Evolutionary conservation across 257 asterid species (phyloP), one percentile per base, ranked within the genome.

Genomic region (Penstemon davidsonii): DNA sequence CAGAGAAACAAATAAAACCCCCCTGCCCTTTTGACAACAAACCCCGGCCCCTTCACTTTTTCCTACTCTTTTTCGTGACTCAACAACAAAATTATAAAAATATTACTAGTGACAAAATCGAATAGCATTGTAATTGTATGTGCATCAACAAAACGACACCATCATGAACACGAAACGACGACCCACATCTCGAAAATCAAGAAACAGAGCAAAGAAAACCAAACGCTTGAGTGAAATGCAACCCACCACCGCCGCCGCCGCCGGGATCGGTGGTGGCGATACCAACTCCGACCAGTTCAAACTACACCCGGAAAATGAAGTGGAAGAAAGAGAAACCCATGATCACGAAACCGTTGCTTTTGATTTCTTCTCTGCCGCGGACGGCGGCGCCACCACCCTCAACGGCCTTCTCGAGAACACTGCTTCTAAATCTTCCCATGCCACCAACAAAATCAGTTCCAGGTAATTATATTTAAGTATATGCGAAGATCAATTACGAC

Each of bases 301-400:
- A 38, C 77, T 82, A 6, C 87, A 80, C 59, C 84, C 87, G 10
- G 90, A 81, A 8, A 79, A 74, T 18, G 62, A 67, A 12, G 72
- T 69, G 6, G 87, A 79, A 19, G 88, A 86, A 7, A 60, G 75
- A 42, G 87, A 82, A 10, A 69, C 47, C 67, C 83, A 85, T 54
- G 95, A 87, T 59, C 83, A 79, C 49, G 94, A 87, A 18, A 84
- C 86, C 82, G 92, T 89, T 47, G 98, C 89, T 3, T 75, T 78
- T 25, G 33, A 25, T 58, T 77, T 83, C 68, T 88, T 92, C 85
- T 80, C 95, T 36, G 81, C 83, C 70, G 79, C 82, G 15, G 98
- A 89, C 57, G 93, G 90, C 51, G 86, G 86, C 56, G 92, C 84
- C 67, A 65, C 88, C 40, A 66, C 89, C 3, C 86, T 87, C 64